Conservation (phyloP, 805 yeast species). For the Candida silvatica region DNA sequence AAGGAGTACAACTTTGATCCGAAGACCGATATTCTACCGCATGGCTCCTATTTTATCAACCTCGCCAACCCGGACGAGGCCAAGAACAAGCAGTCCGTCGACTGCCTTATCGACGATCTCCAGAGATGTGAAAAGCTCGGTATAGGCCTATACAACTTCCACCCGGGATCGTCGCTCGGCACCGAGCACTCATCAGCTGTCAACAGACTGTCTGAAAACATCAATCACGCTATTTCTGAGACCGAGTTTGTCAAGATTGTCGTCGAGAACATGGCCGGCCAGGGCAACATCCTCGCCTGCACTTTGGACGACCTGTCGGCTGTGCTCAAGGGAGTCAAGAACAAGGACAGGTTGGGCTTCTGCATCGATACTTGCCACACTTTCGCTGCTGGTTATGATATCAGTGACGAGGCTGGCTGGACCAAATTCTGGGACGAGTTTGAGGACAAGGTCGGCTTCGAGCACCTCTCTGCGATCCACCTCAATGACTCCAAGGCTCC, state of each 20-base stretch:
- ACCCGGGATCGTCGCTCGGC: conserved; percentile 83
- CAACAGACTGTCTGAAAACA: conserved; percentile 61
- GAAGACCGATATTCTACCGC: conserved; percentile 77
- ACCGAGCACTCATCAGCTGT: conserved; percentile 52
- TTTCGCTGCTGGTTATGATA: conserved; percentile 93
- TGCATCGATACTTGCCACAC: conserved; percentile 96
- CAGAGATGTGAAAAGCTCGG: conserved; percentile 77
- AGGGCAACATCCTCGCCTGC: conserved; percentile 84
- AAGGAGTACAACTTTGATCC: conserved; percentile 60
- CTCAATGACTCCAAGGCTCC: conserved; percentile 95
- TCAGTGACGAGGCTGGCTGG: conserved; percentile 50
- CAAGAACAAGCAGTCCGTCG: conserved; percentile 68
- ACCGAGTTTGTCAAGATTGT: conserved; percentile 81
- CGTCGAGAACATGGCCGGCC: conserved; percentile 97
- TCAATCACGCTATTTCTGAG: conserved; percentile 67
- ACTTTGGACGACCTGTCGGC: conserved; percentile 63
- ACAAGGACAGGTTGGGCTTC: conserved; percentile 84
- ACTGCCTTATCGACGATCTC: conserved; percentile 78
- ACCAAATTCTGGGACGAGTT: conserved; percentile 67
- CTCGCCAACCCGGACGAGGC: conserved; percentile 83
- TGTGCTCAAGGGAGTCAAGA: conserved; percentile 71
- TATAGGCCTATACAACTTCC: conserved; percentile 84
- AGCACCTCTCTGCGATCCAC: conserved; percentile 76
- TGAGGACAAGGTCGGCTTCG: conserved; percentile 64
- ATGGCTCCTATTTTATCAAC: conserved; percentile 91